These are phyloP conservation scores for Rhizopogon roseolus DNA, from an alignment of 768 basidiomycete genomes.

Conservation along the genomic window DNA sequence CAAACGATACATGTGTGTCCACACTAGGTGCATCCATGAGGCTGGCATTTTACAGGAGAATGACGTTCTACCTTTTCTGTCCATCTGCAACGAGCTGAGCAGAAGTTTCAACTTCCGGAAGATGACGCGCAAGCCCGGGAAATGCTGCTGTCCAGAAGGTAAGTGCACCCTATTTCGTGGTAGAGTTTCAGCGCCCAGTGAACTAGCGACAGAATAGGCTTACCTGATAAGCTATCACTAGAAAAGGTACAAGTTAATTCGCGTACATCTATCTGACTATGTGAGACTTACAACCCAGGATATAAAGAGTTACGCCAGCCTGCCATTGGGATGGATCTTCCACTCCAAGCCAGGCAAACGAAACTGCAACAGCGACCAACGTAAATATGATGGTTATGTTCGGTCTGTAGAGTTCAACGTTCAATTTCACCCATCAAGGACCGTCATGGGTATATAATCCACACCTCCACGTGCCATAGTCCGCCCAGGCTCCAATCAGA, in stretches of 20 bases:
- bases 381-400: conserved; percentile 79
- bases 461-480: conserved; percentile 78
- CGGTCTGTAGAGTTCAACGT: conserved; percentile 37
- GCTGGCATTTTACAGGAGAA: not conserved
- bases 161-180: conserved; percentile 45
- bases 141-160: conserved; percentile 87
- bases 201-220: not conserved
- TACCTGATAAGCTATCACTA: conserved; percentile 73
- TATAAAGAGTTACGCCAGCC: conserved; percentile 55
- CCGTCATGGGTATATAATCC: not conserved
- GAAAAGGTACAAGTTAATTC: conserved; percentile 1
- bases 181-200: not conserved
- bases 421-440: not conserved
- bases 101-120: conserved; percentile 63
- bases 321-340: conserved; percentile 61
- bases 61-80: conserved; percentile 39
- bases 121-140: conserved; percentile 66
- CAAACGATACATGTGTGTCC: conserved; percentile 48
- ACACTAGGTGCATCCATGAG: conserved; percentile 20
- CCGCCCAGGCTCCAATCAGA: conserved; percentile 72
- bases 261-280: not conserved
- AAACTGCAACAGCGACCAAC: conserved; percentile 56
- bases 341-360: conserved; percentile 77
- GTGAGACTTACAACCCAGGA: conserved; percentile 50
- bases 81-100: conserved; percentile 33